phyloP scores from a whole-genome alignment of 345 rosid species.

The Jatropha curcas region DNA sequence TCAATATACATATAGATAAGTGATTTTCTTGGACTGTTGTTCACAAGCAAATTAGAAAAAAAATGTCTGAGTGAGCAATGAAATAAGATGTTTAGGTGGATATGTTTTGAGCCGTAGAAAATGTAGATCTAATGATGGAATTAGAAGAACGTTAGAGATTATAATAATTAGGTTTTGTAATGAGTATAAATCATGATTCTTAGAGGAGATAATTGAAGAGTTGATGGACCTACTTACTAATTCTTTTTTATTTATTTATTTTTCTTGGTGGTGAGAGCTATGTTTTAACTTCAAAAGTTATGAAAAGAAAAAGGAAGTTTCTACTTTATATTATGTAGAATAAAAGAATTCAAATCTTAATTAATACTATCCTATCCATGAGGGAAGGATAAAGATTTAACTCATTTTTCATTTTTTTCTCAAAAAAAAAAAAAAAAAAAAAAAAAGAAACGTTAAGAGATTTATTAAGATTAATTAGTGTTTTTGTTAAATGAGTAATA shows the following conservation, averaged over 20 bases:
- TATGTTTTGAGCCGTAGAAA: constrained; percentile 1
- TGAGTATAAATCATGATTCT: constrained; percentile 26
- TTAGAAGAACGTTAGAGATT: constrained; percentile 15
- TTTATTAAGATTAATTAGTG: too few species aligned
- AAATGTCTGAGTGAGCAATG: neutral
- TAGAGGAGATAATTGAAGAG: constrained; percentile 10
- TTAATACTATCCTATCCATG: too few species aligned
- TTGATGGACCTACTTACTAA: neutral
- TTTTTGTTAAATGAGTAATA: too few species aligned
- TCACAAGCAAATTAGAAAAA: constrained; percentile 12
- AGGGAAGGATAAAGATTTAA: too few species aligned
- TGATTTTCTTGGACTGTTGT: neutral
- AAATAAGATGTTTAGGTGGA: constrained; percentile 1
- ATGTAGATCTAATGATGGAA: constrained; percentile 24
- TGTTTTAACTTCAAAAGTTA: constrained; percentile 20
- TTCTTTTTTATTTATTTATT: neutral
- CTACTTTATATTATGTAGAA: neutral
- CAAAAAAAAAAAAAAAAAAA: too few species aligned
- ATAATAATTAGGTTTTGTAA: constrained; percentile 28
- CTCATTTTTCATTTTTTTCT: too few species aligned
- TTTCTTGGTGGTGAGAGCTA: neutral
- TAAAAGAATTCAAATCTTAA: too few species aligned
- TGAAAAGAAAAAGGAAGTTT: neutral
- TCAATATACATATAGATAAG: neutral
- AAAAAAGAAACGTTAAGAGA: too few species aligned